Evolutionary conservation across 1,139 yeast genomes (phyloP).

Genomic region (Candida sojae): DNA sequence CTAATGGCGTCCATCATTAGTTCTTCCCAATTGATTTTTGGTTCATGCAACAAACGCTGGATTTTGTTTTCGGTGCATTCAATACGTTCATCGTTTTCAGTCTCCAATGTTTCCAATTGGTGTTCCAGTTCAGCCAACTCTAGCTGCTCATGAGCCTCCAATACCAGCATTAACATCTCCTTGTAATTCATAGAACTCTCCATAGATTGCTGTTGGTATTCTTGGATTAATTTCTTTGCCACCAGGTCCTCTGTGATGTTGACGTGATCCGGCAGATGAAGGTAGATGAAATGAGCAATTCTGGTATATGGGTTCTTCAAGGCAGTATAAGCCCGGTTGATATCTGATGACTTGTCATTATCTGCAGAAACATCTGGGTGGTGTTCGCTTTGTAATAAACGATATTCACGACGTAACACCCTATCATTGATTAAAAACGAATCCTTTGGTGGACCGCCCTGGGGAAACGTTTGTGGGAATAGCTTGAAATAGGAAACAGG

Average conservation of each 20-base stretch:
- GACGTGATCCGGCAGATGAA: constrained; percentile 38
- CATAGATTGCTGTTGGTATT: constrained; percentile 31
- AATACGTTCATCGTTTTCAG: constrained; percentile 59
- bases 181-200: constrained; percentile 49
- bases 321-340: constrained; percentile 77
- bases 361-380: constrained; percentile 71
- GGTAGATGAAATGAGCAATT: constrained; percentile 38
- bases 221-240: constrained; percentile 36
- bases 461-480: constrained; percentile 76
- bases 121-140: constrained; percentile 61
- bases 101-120: constrained; percentile 55
- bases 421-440: constrained; percentile 58
- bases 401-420: constrained; percentile 69
- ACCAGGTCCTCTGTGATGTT: constrained; percentile 44
- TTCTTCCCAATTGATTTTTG: constrained; percentile 44
- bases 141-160: constrained; percentile 78
- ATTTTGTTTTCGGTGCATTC: constrained; percentile 35
- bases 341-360: constrained; percentile 40
- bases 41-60: constrained; percentile 25
- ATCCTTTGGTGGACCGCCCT: constrained; percentile 67
- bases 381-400: constrained; percentile 65
- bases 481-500: constrained; percentile 48
- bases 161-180: constrained; percentile 64
- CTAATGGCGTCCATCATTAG: constrained; percentile 70
- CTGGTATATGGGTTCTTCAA: constrained; percentile 70